These are phyloP conservation scores for Tieghemostelium lacteum DNA, from an alignment of 78 protist genomes.

Conservation along the genomic window DNA sequence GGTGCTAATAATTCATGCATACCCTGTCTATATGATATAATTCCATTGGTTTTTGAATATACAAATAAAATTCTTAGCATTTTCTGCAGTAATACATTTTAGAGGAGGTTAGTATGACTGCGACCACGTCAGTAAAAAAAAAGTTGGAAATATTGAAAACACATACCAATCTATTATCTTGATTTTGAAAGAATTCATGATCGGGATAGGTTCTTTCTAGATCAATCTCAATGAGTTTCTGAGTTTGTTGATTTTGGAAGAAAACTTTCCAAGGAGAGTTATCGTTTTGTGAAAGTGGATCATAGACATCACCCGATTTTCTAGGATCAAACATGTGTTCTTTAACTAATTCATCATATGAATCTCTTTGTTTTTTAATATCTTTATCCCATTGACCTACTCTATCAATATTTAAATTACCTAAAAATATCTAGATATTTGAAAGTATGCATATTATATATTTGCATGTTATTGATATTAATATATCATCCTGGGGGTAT, in stretches of 20 bases:
- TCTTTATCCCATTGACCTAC: conserved; percentile 28
- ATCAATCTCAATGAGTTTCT: conserved; percentile 79
- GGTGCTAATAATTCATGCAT: conserved; percentile 92
- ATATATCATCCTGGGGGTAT: no score
- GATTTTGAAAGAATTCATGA: conserved; percentile 71
- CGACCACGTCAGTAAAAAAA: no score
- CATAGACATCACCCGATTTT: conserved; percentile 12
- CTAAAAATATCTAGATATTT: conserved; percentile 39
- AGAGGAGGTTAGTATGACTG: neutral
- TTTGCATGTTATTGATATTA: neutral
- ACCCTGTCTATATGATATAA: conserved; percentile 83
- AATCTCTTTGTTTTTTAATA: conserved; percentile 17
- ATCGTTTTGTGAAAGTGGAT: conserved; percentile 59
- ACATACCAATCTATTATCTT: conserved; percentile 22
- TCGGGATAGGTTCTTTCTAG: conserved; percentile 85
- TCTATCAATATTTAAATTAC: conserved; percentile 23
- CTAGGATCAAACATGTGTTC: conserved; percentile 62
- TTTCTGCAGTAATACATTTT: neutral
- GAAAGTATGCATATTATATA: neutral
- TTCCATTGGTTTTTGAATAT: conserved; percentile 61
- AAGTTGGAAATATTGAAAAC: no score
- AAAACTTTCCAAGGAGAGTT: conserved; percentile 85
- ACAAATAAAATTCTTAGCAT: conserved; percentile 75
- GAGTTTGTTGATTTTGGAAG: conserved; percentile 72
- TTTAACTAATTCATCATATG: conserved; percentile 21